Percentiles rank a stretch among this genome's conserved stretches.
phyloP scores from a whole-genome alignment of 2,329 filamentous ascomycete species.

The Neoscytalidium dimidiatum region DNA sequence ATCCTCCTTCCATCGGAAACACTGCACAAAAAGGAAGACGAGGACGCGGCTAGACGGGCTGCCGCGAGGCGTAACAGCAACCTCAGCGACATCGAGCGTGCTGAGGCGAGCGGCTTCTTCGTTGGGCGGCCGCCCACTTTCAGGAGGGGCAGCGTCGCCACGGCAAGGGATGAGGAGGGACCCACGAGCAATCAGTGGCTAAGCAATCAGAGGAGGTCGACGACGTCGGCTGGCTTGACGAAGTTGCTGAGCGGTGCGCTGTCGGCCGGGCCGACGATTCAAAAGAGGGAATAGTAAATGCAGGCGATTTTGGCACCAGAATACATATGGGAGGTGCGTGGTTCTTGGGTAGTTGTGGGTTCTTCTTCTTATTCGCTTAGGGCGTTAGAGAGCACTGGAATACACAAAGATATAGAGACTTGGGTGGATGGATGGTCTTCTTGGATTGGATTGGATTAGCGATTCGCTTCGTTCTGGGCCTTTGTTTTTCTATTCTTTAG shows the following conservation, averaged over 20 bases:
- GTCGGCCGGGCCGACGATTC: constrained; percentile 32
- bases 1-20: constrained; percentile 68
- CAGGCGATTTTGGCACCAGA: neutral
- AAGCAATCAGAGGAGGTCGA: constrained; percentile 16
- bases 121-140: neutral
- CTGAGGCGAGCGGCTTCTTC: constrained; percentile 10
- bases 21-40: constrained; percentile 61
- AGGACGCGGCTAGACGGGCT: constrained; percentile 49
- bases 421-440: neutral
- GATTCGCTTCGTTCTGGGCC: neutral
- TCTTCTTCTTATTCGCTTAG: neutral
- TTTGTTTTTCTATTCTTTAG: neutral
- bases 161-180: constrained; percentile 3
- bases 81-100: constrained; percentile 23
- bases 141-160: neutral
- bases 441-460: neutral
- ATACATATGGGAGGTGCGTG: neutral
- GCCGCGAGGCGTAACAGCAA: constrained; percentile 29
- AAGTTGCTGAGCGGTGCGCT: constrained; percentile 31
- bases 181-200: constrained; percentile 5
- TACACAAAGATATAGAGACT: neutral
- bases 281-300: constrained; percentile 2
- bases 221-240: constrained; percentile 21
- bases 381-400: neutral
- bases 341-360: neutral